A percentile compares a stretch with the other conserved stretches of the same genome.
phyloP scores from a whole-genome alignment of 2,329 filamentous ascomycete species.

The Penicillium sp. region DNA sequence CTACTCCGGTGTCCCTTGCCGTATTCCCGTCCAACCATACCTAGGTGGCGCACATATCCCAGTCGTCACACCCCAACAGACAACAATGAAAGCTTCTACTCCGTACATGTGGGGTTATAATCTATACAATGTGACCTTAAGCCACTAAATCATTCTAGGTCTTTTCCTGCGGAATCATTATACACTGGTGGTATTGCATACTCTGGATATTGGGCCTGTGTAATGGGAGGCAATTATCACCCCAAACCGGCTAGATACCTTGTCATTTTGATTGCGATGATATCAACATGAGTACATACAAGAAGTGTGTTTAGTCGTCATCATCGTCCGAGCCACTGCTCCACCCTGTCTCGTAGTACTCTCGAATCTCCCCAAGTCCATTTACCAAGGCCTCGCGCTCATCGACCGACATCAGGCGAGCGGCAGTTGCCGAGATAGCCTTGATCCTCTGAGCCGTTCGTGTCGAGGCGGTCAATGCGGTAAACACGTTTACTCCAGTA shows the following conservation, averaged over 20 bases:
- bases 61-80: neutral
- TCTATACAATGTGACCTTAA: neutral
- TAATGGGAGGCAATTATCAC: neutral
- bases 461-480: constrained; percentile 64
- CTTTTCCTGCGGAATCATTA: neutral
- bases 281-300: neutral
- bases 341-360: constrained; percentile 85
- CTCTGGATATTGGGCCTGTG: neutral
- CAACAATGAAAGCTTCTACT: neutral
- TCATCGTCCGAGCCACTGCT: constrained; percentile 53
- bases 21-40: neutral
- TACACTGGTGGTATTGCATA: neutral
- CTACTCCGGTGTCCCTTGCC: neutral
- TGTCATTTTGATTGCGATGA: neutral
- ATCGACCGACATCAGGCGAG: constrained; percentile 57
- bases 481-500: constrained; percentile 41
- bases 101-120: neutral
- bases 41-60: neutral
- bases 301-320: constrained; percentile 28
- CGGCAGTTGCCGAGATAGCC: constrained; percentile 54
- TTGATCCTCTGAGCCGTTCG: constrained; percentile 62
- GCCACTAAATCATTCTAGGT: neutral
- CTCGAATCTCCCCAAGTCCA: constrained; percentile 69
- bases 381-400: constrained; percentile 79
- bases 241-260: neutral